Conservation (phyloP, 352 stramenopile species). For the Phytophthora ramorum region DNA sequence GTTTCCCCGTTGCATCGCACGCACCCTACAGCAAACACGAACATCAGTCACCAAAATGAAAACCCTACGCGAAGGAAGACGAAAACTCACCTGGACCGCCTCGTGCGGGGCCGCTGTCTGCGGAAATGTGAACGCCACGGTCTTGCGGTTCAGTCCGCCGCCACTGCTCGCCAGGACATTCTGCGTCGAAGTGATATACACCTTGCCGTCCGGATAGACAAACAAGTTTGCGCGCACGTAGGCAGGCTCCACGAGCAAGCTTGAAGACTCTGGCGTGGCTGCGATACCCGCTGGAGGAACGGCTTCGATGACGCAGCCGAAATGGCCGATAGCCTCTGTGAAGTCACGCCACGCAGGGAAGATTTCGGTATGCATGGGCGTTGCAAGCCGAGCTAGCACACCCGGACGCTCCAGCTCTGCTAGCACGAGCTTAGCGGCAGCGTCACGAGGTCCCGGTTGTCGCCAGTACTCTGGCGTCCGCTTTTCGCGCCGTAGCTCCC, state of each 20-base stretch:
- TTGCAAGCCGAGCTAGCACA: conserved; percentile 35
- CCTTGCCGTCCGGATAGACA: conserved; percentile 69
- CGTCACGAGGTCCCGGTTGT: conserved; percentile 70
- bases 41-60: background rate
- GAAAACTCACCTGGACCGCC: conserved; percentile 57
- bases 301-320: conserved; percentile 86
- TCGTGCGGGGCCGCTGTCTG: conserved; percentile 80
- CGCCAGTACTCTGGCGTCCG: conserved; percentile 71
- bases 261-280: background rate
- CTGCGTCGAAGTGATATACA: conserved; percentile 77
- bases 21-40: conserved; percentile 22
- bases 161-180: conserved; percentile 51
- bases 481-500: conserved; percentile 69
- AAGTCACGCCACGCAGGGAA: conserved; percentile 78
- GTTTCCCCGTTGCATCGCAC: conserved; percentile 23
- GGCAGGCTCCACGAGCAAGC: conserved; percentile 26
- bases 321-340: conserved; percentile 56
- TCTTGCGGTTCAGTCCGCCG: conserved; percentile 38
- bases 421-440: conserved; percentile 58
- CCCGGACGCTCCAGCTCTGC: conserved; percentile 60
- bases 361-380: conserved; percentile 46
- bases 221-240: conserved; percentile 82
- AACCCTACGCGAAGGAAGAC: background rate
- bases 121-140: conserved; percentile 76
- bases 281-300: conserved; percentile 38